phyloP scores from a whole-genome alignment of 2,329 filamentous ascomycete species.

The Cladophialophora carrionii region DNA sequence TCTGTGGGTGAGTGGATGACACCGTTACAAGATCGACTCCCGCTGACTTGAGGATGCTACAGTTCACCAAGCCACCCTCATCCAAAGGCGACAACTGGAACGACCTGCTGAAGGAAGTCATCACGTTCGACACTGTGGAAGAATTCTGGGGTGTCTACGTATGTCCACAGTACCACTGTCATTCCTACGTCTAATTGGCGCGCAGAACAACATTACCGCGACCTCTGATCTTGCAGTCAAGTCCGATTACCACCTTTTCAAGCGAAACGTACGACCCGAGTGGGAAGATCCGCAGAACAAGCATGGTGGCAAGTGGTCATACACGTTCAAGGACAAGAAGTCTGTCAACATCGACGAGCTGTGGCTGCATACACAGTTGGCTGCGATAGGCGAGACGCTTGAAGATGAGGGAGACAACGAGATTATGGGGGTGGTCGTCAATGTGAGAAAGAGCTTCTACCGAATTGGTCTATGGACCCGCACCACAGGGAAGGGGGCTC shows the following conservation, averaged over 20 bases:
- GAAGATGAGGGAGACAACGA: constrained; percentile 92
- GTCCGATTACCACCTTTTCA: constrained; percentile 99
- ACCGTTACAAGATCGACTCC: background rate
- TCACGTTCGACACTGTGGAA: constrained; percentile 97
- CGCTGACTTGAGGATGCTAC: constrained; percentile 28
- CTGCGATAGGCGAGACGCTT: constrained; percentile 95
- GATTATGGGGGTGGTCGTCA: constrained; percentile 97
- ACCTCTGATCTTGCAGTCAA: constrained; percentile 95
- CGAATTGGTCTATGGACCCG: constrained; percentile 97
- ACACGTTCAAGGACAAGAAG: constrained; percentile 96
- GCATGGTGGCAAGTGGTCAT: constrained; percentile 98
- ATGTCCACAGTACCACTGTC: constrained; percentile 49
- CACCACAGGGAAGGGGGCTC: constrained; percentile 79
- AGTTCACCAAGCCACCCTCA: constrained; percentile 39
- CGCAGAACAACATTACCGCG: constrained; percentile 95
- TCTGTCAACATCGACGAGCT: constrained; percentile 88
- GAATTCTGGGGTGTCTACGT: constrained; percentile 99
- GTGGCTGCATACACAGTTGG: constrained; percentile 96
- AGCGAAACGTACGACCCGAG: constrained; percentile 92
- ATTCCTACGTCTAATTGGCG: constrained; percentile 18
- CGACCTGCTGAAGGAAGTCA: constrained; percentile 95
- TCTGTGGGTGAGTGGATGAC: constrained; percentile 71
- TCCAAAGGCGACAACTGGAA: constrained; percentile 95
- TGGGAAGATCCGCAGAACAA: constrained; percentile 99
- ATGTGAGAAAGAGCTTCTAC: constrained; percentile 97